Percentiles rank a stretch among this genome's conserved stretches.
These are phyloP conservation scores for Chlorophyllum brunneum DNA, from an alignment of 768 basidiomycete genomes.

Conservation along the genomic window DNA sequence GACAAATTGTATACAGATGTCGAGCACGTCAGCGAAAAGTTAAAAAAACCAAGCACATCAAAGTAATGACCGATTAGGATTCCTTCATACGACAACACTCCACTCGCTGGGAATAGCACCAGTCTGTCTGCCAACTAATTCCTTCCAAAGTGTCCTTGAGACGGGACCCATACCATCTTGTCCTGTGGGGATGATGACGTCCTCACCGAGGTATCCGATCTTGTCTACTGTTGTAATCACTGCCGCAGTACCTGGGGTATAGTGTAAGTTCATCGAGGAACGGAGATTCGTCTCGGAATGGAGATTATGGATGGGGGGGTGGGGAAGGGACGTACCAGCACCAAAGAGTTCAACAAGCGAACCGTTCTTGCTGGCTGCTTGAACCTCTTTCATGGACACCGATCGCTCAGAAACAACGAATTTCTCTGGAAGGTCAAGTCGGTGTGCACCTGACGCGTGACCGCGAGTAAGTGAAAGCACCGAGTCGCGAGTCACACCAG, in stretches of 20 bases:
- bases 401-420: constrained; percentile 63
- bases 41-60: neutral
- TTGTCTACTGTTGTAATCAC: constrained; percentile 69
- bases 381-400: constrained; percentile 75
- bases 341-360: constrained; percentile 79
- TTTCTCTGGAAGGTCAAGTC: constrained; percentile 50
- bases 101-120: constrained; percentile 76
- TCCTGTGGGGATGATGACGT: constrained; percentile 60
- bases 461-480: constrained; percentile 68
- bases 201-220: constrained; percentile 69
- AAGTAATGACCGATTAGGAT: neutral
- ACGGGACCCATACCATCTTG: constrained; percentile 79
- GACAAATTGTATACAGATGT: too few species aligned
- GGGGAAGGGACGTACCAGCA: constrained; percentile 46
- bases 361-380: constrained; percentile 53
- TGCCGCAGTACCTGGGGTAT: constrained; percentile 63
- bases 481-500: constrained; percentile 88
- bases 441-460: constrained; percentile 45
- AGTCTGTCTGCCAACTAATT: constrained; percentile 78
- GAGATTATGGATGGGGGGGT: neutral
- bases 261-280: constrained; percentile 6
- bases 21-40: neutral
- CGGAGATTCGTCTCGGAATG: too few species aligned
- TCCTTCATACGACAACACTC: constrained; percentile 52
- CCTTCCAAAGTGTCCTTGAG: constrained; percentile 64